Evolutionary conservation across 129 eudicot species (phyloP).

Genomic region (Solidago caesia): DNA sequence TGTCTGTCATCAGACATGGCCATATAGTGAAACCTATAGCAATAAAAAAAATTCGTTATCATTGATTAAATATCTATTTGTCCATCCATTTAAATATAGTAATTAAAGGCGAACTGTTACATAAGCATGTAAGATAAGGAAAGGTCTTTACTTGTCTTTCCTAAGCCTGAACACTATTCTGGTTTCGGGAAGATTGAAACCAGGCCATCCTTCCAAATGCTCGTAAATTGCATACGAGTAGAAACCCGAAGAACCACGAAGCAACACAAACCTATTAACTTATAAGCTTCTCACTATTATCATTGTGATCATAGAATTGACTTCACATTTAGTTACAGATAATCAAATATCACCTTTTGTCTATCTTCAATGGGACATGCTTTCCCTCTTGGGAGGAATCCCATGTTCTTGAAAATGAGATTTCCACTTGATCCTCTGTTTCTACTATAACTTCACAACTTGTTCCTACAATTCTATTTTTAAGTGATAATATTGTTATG

Average conservation of each 20-base stretch:
- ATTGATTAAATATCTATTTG: not conserved
- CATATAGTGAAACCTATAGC: slow-evolving; percentile 72
- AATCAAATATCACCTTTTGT: slow-evolving; percentile 36
- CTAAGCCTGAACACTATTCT: slow-evolving; percentile 56
- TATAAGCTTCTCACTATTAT: not conserved
- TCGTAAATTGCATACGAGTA: slow-evolving; percentile 58
- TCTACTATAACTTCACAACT: slow-evolving; percentile 32
- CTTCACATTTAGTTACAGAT: not conserved
- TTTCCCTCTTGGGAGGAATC: slow-evolving; percentile 41
- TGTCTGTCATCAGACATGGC: slow-evolving; percentile 67
- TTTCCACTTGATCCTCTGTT: slow-evolving; percentile 50
- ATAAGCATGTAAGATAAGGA: not conserved
- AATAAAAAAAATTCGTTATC: not conserved
- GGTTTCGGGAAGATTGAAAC: slow-evolving; percentile 54
- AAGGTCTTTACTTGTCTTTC: slow-evolving; percentile 46
- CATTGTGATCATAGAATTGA: not conserved
- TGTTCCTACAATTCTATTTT: slow-evolving; percentile 34
- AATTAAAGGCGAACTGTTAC: not conserved
- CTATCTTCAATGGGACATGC: slow-evolving; percentile 39
- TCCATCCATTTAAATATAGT: not conserved
- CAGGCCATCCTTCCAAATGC: slow-evolving; percentile 51
- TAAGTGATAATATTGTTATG: not conserved
- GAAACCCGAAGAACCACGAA: slow-evolving; percentile 60
- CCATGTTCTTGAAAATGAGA: slow-evolving; percentile 52
- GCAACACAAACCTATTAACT: slow-evolving; percentile 48